Base-by-base conservation (phyloP, 352 stramenopile species). In the Pythium insidiosum region DNA sequence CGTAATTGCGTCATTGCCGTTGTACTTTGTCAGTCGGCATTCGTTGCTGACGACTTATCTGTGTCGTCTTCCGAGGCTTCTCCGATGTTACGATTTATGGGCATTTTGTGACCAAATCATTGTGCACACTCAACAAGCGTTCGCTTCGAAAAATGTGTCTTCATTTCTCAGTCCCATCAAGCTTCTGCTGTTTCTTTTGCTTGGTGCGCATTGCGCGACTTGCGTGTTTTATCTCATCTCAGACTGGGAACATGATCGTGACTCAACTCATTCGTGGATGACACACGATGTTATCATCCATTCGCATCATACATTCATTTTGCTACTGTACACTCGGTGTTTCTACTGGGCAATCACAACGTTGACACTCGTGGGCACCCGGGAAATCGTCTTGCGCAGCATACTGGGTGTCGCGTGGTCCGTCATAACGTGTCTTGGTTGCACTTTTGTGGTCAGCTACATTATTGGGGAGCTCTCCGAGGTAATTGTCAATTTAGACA, bases 291-390 rank as follows among this genome's bases (percentile, higher is more conserved):
- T 69, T 18, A 50, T 89, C 18, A 45, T 91, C 5, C 67, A 86
- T 7, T 22, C 66, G 23, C 81, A 89, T 38, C 50, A 84, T 33
- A 44, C 73, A 21, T 74, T 69, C 0, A 38, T 76, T 1, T 22
- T 47, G 1, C 56, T 66, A 15, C 48, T 86, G 0, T 89, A 89
- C 45, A 50, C 73, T 0, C 73, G 73, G 19, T 70, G 61, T 6
- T 84, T 88, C 29, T 88, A 89, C 42, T 89, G 77, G 77, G 72
- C 72, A 1, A 56, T 86, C 5, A 83, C 72, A 11, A 84, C 75
- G 4, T 35, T 89, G 1, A 61, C 76, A 5, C 57, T 88, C 1
- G 71, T 84, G 0, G 73, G 73, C 0, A 83, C 74, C 0, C 58
- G 66, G 13, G 74, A 87, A 39, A 70, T 76, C 29, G 68, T 86